A percentile compares a stretch with the other conserved stretches of the same genome.
These are phyloP conservation scores for Colletotrichum cordylinicola DNA, from an alignment of 2,329 filamentous ascomycete species.

Conservation along the genomic window DNA sequence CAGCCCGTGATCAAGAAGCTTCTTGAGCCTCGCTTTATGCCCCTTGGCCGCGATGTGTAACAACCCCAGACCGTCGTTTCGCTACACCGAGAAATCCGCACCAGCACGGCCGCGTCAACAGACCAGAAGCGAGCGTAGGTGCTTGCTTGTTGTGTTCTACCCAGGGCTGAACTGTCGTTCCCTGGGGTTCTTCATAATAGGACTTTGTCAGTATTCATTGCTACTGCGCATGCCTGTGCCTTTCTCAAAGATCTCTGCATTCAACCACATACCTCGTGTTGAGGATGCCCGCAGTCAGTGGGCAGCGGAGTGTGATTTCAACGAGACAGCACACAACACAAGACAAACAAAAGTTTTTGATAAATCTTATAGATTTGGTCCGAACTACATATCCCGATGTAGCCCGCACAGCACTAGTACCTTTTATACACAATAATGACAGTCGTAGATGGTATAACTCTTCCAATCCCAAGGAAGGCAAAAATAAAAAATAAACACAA, in stretches of 20 bases:
- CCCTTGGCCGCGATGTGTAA: slow-evolving; percentile 33
- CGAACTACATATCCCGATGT: background rate
- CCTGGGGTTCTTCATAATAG: too few relatives aligned
- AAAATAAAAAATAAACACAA: background rate
- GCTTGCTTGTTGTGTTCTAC: too few relatives aligned
- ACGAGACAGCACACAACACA: too few relatives aligned
- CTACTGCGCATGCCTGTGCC: too few relatives aligned
- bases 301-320: too few relatives aligned
- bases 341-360: background rate
- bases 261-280: too few relatives aligned
- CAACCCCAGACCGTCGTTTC: slow-evolving; percentile 30
- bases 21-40: slow-evolving; percentile 25
- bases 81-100: slow-evolving; percentile 30
- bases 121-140: too few relatives aligned
- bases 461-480: background rate
- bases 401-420: background rate
- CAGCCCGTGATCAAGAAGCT: slow-evolving; percentile 30
- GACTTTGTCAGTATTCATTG: too few relatives aligned
- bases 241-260: too few relatives aligned
- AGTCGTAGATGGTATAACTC: background rate
- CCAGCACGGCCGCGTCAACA: too few relatives aligned
- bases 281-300: too few relatives aligned
- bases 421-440: background rate
- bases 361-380: background rate
- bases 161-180: too few relatives aligned